Conservation (phyloP, 2,329 filamentous ascomycete genomes). For the Endocalyx cinctus region DNA sequence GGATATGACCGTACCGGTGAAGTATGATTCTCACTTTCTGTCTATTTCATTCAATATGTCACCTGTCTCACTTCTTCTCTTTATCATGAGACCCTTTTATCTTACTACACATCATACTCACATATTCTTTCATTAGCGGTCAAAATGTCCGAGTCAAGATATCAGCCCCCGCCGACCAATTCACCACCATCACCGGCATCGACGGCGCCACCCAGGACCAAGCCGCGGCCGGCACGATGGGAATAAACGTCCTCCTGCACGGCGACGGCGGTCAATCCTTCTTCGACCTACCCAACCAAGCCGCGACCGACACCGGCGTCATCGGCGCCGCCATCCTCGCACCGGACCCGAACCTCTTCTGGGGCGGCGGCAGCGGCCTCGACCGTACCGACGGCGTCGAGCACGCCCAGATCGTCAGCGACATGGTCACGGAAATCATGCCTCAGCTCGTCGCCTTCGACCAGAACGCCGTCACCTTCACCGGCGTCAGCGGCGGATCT, state of each 20-base stretch:
- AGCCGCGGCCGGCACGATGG: constrained; percentile 33
- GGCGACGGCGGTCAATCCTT: constrained; percentile 57
- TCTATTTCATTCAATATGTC: background rate
- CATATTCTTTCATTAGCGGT: constrained; percentile 28
- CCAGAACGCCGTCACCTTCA: constrained; percentile 49
- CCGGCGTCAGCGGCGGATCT: constrained; percentile 51
- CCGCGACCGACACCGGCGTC: constrained; percentile 48
- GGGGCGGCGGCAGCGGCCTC: constrained; percentile 50
- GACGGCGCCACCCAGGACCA: constrained; percentile 34
- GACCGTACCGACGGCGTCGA: constrained; percentile 50
- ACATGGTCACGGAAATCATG: constrained; percentile 44
- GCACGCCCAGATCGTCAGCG: constrained; percentile 51
- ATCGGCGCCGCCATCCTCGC: constrained; percentile 51
- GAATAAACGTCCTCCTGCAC: constrained; percentile 54
- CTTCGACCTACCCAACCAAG: constrained; percentile 54
- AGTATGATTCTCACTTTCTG: constrained; percentile 31
- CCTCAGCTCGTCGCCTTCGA: constrained; percentile 52
- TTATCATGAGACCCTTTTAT: background rate
- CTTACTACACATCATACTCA: background rate
- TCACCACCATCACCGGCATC: constrained; percentile 45
- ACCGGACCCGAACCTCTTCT: constrained; percentile 51
- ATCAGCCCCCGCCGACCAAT: constrained; percentile 48
- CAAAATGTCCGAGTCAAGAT: constrained; percentile 53
- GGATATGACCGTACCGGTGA: constrained; percentile 50
- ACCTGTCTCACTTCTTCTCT: background rate